phyloP scores from a whole-genome alignment of 2,329 filamentous ascomycete species.

The Tolypocladium nubicola region DNA sequence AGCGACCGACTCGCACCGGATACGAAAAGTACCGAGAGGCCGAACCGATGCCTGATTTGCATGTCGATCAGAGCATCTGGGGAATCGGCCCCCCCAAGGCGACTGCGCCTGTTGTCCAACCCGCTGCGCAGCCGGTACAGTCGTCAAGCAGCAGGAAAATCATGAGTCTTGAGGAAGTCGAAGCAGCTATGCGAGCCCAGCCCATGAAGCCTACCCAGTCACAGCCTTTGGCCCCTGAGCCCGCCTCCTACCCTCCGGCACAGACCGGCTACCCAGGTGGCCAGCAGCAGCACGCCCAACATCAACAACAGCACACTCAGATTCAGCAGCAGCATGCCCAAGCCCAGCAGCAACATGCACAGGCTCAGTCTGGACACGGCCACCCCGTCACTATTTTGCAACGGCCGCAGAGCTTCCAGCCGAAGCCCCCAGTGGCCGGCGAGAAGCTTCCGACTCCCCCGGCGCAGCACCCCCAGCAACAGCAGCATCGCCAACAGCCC shows the following conservation, averaged over 20 bases:
- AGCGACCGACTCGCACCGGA: constrained; percentile 62
- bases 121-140: constrained; percentile 11
- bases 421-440: constrained; percentile 28
- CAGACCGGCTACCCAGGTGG: constrained; percentile 12
- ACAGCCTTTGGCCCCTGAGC: constrained; percentile 22
- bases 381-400: constrained; percentile 47
- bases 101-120: constrained; percentile 18
- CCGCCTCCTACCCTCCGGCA: constrained; percentile 15
- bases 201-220: constrained; percentile 36
- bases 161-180: constrained; percentile 94
- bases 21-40: constrained; percentile 87
- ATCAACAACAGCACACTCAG: constrained; percentile 5
- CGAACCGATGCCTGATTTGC: constrained; percentile 77
- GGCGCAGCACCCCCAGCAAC: constrained; percentile 11
- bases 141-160: constrained; percentile 53
- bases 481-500: constrained; percentile 37
- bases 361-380: constrained; percentile 24
- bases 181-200: constrained; percentile 78
- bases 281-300: constrained; percentile 7
- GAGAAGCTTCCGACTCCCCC: constrained; percentile 15
- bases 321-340: constrained; percentile 15
- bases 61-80: constrained; percentile 92
- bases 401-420: constrained; percentile 33
- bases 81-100: constrained; percentile 53
- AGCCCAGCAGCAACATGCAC: constrained; percentile 18